phyloP scores from a whole-genome alignment of 2,329 filamentous ascomycete species.

The Ceratocystiopsis brevicomis region DNA sequence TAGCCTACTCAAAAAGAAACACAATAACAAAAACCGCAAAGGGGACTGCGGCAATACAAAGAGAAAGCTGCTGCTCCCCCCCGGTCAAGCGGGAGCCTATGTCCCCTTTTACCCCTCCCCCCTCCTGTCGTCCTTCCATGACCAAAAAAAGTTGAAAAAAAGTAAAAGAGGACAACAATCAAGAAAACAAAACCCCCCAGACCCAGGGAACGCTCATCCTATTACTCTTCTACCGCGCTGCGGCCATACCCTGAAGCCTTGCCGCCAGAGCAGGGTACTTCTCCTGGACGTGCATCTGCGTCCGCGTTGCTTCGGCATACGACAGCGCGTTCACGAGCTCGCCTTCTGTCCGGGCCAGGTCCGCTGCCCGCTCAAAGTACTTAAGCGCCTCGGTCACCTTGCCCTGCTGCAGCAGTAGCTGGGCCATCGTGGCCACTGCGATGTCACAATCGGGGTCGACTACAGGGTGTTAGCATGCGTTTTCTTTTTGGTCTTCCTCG shows the following conservation, averaged over 20 bases:
- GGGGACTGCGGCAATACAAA: no score
- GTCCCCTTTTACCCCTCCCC: no score
- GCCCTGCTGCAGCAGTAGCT: slow-evolving; percentile 90
- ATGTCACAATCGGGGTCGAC: slow-evolving; percentile 98
- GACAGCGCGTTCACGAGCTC: slow-evolving; percentile 93
- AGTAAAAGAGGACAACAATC: neutral
- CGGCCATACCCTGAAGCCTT: slow-evolving; percentile 42
- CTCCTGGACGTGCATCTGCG: slow-evolving; percentile 80
- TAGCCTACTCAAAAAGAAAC: no score
- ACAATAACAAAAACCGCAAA: no score
- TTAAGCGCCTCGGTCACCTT: slow-evolving; percentile 88
- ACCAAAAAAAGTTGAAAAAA: neutral
- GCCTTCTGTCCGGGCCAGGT: slow-evolving; percentile 81
- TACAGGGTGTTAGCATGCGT: slow-evolving; percentile 17
- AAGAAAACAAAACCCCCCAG: neutral
- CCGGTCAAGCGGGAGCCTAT: no score
- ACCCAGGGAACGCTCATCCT: neutral
- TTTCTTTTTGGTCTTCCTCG: no score
- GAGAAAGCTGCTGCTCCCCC: no score
- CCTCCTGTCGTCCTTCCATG: no score
- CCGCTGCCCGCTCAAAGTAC: slow-evolving; percentile 92
- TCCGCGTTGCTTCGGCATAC: slow-evolving; percentile 91
- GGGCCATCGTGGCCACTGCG: slow-evolving; percentile 94
- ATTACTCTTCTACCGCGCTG: slow-evolving; percentile 11
- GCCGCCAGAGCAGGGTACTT: slow-evolving; percentile 66